phyloP scores from a whole-genome alignment of 805 yeast species.

The Metschnikowia vanudenii region DNA sequence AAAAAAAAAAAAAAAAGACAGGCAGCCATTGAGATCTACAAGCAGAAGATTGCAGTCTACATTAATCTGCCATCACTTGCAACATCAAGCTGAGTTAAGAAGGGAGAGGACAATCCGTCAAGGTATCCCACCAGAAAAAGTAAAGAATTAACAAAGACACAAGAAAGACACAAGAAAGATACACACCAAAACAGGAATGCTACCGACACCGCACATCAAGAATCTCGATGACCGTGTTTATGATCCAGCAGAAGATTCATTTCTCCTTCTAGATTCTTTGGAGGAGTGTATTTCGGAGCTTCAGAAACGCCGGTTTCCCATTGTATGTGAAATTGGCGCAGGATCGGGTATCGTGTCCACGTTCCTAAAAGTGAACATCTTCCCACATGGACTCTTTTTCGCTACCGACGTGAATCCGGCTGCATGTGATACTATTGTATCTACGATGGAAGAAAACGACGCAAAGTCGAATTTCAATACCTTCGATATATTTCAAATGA shows the following conservation, averaged over 20 bases:
- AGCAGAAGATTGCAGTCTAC: too few relatives aligned
- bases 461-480: constrained; percentile 1
- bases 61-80: too few relatives aligned
- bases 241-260: constrained; percentile 95
- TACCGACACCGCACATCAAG: constrained; percentile 69
- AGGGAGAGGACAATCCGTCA: too few relatives aligned
- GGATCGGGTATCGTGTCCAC: constrained; percentile 91
- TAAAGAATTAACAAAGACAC: too few relatives aligned
- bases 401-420: constrained; percentile 81
- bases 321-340: constrained; percentile 82
- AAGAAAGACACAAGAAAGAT: too few relatives aligned
- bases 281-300: constrained; percentile 49
- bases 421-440: constrained; percentile 53
- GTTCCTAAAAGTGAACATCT: constrained; percentile 61
- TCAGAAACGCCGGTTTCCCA: constrained; percentile 37
- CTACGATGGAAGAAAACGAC: constrained; percentile 25
- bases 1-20: too few relatives aligned
- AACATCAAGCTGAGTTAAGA: too few relatives aligned
- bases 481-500: constrained; percentile 47
- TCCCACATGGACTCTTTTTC: constrained; percentile 50
- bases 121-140: too few relatives aligned
- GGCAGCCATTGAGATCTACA: too few relatives aligned
- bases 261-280: constrained; percentile 73
- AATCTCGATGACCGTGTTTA: constrained; percentile 72
- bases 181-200: too few relatives aligned